Base-by-base conservation (phyloP, 192 early-diverging fungal species). In the Umbelopsis ramanniana region DNA sequence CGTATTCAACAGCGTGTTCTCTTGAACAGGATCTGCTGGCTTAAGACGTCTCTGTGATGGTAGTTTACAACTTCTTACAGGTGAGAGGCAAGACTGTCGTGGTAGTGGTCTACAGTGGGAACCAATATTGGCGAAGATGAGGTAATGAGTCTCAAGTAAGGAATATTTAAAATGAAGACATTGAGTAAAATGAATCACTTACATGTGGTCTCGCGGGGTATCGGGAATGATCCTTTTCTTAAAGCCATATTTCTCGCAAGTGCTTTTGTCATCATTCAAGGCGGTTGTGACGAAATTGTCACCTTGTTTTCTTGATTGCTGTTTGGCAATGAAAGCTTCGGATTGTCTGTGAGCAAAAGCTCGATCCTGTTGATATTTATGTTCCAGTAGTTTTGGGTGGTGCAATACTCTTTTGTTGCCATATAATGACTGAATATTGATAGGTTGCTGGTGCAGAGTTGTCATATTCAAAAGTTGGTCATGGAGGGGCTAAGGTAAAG, bases 141-240 rank as follows among this genome's bases (percentile, higher is more conserved):
- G 26, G n/a, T 12, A 12, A 43, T 43, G 11, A 43, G 11, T 43
- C 8, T 11, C 6, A 0, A 1, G 6, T 2, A 11, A 12, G 40
- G 33, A 63, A 35, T 29, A 19, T 63, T 29, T 12, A 19, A 29
- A 37, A 19, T 7, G 17, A 19, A 6, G 5, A 0, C 4, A 19
- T 63, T 11, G 33, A 19, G 15, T 37, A 14, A 37, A 43, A 4
- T 1, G 3, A 29, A 29, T 43, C 8, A 63, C 29, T 63, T 63
- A 63, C 57, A 35, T 37, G 15, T 63, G 57, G 12, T 29, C 26
- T 12, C 57, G 33, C 33, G 57, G 57, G 57, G 33, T 63, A 63
- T 63, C 57, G 33, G 57, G 57, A 35, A 63, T 63, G 14, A 63
- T 63, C 7, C 17, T 63, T 26, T 63, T 63, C 33, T 63, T 63